Base-by-base conservation (phyloP, 2,329 filamentous ascomycete genomes). In the Colletotrichum agaves region DNA sequence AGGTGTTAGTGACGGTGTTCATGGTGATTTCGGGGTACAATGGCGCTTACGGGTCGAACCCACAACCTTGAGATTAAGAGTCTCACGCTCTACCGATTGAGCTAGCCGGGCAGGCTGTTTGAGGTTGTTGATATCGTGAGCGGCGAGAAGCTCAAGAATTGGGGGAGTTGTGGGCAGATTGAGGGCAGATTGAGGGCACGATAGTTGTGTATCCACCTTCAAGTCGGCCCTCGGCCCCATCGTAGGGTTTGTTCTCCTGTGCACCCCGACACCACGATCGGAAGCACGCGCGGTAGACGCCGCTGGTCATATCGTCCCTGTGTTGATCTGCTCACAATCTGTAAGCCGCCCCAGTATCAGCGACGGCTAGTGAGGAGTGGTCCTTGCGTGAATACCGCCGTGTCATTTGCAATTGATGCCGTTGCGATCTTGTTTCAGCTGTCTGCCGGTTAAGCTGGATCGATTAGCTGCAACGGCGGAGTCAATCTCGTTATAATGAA, bases 71-170 rank as follows among this genome's bases (percentile, higher is more conserved):
- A 70, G 67, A 70, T 70, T 87, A 86, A 87, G 88, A 90, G 88
- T 90, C 88, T 89, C 84, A 90, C 88, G 88, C 88, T 90, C 88
- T 90, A 90, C 86, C 86, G 85, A 88, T 88, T 89, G 86, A 88
- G 86, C 86, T 88, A 89, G 83, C 84, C 11, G 43, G 56, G 47
- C 53, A 59, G 61, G 53, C 53, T 61, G 13, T 31, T 27, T 15
- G 2, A 23, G 44, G 52, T 53, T 53, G 31, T 19, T 3, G 12
- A 23, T 0, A 12, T 12, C 7, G 11, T 3, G 2, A 11, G 31
- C 8, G 3, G 31, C 44, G 11, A 23, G 33, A 39, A 21, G 5
- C 2, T 35, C 2, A 67, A 44, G 50, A 39, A 52, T 39, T 23
- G 1, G 27, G 27, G n/a, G 19, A 12, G 37, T 67, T 66, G 60